Percentiles rank a stretch among this genome's conserved stretches.
These are phyloP conservation scores for Pugionium dolabratum DNA, from an alignment of 345 rosid genomes.

Conservation along the genomic window DNA sequence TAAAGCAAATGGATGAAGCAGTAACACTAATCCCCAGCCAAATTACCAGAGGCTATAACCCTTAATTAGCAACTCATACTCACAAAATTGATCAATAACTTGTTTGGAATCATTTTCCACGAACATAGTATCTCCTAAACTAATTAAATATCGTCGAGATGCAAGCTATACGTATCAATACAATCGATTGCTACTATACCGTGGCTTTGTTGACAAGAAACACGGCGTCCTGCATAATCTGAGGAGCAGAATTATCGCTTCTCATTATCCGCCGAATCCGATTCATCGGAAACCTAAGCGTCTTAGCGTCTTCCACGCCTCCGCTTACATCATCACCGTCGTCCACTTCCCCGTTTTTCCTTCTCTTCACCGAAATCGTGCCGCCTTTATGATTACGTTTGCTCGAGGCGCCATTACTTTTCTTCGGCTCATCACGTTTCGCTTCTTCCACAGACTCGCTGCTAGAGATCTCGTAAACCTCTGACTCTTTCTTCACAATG, in stretches of 20 bases:
- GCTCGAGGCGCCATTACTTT: conserved; percentile 30
- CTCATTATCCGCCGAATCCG: conserved; percentile 72
- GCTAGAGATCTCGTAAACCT: conserved; percentile 39
- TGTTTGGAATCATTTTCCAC: too few relatives aligned
- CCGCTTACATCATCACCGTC: conserved; percentile 31
- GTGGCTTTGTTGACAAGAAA: conserved; percentile 80
- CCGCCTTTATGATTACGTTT: background rate
- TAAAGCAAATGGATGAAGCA: conserved; percentile 2
- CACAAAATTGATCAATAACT: too few relatives aligned
- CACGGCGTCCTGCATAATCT: conserved; percentile 58
- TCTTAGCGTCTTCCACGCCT: conserved; percentile 45
- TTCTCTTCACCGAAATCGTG: conserved; percentile 24
- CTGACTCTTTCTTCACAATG: conserved; percentile 19
- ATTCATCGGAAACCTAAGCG: conserved; percentile 63
- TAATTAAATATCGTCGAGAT: too few relatives aligned
- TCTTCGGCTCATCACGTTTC: conserved; percentile 15
- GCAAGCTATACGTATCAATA: too few relatives aligned
- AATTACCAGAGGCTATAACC: background rate
- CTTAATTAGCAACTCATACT: too few relatives aligned
- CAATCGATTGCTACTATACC: conserved; percentile 38
- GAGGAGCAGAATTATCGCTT: conserved; percentile 45
- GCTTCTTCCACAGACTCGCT: conserved; percentile 18
- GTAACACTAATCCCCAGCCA: background rate
- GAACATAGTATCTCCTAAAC: too few relatives aligned
- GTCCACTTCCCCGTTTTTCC: conserved; percentile 30